A percentile compares a stretch with the other conserved stretches of the same genome.
Evolutionary conservation across 352 stramenopile species (phyloP).

Genomic region (Phytophthora capsici): DNA sequence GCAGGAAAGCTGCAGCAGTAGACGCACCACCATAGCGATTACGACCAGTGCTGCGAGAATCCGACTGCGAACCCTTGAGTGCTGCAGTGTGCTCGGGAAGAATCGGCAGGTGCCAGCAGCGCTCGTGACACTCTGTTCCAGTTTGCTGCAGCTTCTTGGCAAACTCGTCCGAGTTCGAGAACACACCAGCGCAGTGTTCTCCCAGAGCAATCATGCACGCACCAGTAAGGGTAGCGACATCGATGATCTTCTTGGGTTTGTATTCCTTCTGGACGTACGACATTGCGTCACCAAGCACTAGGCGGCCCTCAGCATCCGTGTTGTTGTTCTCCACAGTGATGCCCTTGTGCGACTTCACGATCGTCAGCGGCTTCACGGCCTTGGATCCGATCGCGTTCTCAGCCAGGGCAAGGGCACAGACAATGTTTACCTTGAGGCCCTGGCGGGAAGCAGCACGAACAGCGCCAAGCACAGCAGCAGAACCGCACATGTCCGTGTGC

Average conservation of each 20-base stretch:
- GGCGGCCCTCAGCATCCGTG: conserved; percentile 92
- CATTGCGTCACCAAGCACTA: conserved; percentile 91
- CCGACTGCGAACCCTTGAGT: conserved; percentile 82
- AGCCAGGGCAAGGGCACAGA: conserved; percentile 76
- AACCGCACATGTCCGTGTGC: conserved; percentile 94
- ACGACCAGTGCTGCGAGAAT: conserved; percentile 83
- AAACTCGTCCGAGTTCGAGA: conserved; percentile 93
- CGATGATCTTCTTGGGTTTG: conserved; percentile 92
- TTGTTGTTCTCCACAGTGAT: conserved; percentile 94
- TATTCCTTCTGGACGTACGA: conserved; percentile 90
- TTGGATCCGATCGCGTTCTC: conserved; percentile 90
- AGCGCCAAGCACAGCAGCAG: conserved; percentile 84
- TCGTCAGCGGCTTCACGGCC: conserved; percentile 86
- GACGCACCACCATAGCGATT: conserved; percentile 81
- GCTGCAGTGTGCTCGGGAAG: conserved; percentile 82
- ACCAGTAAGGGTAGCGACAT: conserved; percentile 94
- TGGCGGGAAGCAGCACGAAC: conserved; percentile 74
- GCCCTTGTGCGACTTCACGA: conserved; percentile 90
- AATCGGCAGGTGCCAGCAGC: conserved; percentile 91
- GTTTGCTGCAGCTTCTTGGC: conserved; percentile 67
- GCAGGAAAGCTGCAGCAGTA: conserved; percentile 88
- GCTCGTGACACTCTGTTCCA: conserved; percentile 75
- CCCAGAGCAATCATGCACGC: conserved; percentile 91
- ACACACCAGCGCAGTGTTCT: conserved; percentile 90
- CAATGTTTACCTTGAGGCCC: conserved; percentile 82